These are phyloP conservation scores for Cryphonectria radicalis DNA, from an alignment of 2,329 filamentous ascomycete species.

Conservation along the genomic window DNA sequence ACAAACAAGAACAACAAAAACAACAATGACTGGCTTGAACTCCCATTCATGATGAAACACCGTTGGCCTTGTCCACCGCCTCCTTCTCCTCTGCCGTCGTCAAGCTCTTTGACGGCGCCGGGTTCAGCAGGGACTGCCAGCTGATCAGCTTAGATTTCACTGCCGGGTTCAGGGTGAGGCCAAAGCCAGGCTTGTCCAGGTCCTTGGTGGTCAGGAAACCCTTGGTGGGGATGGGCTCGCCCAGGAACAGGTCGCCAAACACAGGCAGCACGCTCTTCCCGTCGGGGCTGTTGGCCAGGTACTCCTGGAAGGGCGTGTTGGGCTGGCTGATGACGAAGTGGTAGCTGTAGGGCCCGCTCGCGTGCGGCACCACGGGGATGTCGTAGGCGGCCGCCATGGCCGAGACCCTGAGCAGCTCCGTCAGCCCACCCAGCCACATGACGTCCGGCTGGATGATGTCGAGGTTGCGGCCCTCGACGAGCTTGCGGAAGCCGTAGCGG, in stretches of 20 bases:
- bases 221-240: conserved; percentile 85
- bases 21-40: neutral
- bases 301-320: conserved; percentile 95
- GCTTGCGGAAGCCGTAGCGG: conserved; percentile 90
- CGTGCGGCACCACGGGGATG: conserved; percentile 93
- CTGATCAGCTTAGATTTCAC: conserved; percentile 74
- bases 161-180: conserved; percentile 81
- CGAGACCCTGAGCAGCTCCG: conserved; percentile 86
- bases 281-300: conserved; percentile 89
- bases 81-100: conserved; percentile 31
- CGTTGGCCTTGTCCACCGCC: conserved; percentile 31
- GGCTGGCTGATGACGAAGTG: conserved; percentile 94
- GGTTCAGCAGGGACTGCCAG: conserved; percentile 72
- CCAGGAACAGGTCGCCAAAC: conserved; percentile 87
- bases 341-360: conserved; percentile 91
- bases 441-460: conserved; percentile 96
- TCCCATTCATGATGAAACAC: neutral
- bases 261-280: conserved; percentile 89
- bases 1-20: neutral
- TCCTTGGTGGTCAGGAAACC: conserved; percentile 80
- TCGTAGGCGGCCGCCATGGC: conserved; percentile 92
- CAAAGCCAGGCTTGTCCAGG: conserved; percentile 89
- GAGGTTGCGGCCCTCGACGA: conserved; percentile 87
- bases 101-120: conserved; percentile 54
- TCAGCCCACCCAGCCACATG: conserved; percentile 96